Base-by-base conservation (phyloP, 2,329 filamentous ascomycete species). In the Teratosphaeria nubilosa region DNA sequence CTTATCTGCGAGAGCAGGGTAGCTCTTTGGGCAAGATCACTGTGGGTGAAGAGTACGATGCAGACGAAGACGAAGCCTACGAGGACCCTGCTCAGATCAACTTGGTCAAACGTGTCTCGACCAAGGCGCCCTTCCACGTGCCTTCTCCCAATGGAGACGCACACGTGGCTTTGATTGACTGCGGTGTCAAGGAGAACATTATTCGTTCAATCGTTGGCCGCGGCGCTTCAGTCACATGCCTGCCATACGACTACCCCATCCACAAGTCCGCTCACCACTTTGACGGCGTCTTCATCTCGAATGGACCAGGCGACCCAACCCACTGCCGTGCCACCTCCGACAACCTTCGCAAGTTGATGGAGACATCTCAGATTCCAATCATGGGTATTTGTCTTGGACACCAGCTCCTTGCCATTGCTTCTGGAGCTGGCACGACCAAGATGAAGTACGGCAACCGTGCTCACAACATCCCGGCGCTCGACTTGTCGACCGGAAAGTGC, bases 121-220 rank as follows among this genome's bases (percentile, higher is more conserved):
- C 94, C 76, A 99, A 99, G 80, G 89, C 91, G 63, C 94, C 94
- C 50, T 99, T 97, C 80, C 90, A 97, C 69, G 88, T 97, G 64
- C 87, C 89, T 73, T 91, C 91, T 55, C 83, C 86, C 32, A 83
- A 87, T 65, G 90, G 92, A 63, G 85, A 87, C 69, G 86, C 90
- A 73, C 94, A 99, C 77, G 85, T 99, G 66, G 94, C 92, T 59
- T 82, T 99, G 66, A 87, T 99, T 72, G 94, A 99, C 77, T 99
- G 94, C 71, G 94, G 94, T 80, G 94, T 97, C 66, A 99, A 99
- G 84, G 94, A 99, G 83, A 99, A 99, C 80, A 99, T 99, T 69
- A 86, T 99, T 60, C 90, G 94, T 70, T 95, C 89, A 74, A 81
- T 99, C 60, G 91, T 97, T 70, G 86, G 83, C 76, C 91, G 94